phyloP scores from a whole-genome alignment of 352 stramenopile genomes.

The Thraustochytrium striatum region DNA sequence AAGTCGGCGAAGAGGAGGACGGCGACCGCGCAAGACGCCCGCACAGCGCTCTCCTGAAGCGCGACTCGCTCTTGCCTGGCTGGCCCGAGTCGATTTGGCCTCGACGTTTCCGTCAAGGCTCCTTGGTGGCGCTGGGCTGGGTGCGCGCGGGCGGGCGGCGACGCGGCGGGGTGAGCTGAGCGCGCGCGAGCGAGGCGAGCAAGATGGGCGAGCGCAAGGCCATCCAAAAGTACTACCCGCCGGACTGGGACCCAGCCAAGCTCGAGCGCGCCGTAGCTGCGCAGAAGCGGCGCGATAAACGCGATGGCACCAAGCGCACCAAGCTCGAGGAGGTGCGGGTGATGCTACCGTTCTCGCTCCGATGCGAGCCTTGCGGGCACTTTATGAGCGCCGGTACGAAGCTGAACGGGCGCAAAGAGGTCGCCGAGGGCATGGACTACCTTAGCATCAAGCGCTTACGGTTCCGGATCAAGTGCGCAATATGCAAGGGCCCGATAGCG shows the following conservation, averaged over 20 bases:
- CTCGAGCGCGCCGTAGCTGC: conserved; percentile 60
- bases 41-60: no score
- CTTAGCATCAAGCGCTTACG: conserved; percentile 90
- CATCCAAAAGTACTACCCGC: conserved; percentile 98
- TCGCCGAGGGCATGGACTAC: conserved; percentile 91
- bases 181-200: no score
- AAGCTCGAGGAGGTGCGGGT: conserved; percentile 95
- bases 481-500: conserved; percentile 88
- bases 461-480: conserved; percentile 96
- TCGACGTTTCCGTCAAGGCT: no score
- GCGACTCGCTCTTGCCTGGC: no score
- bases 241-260: conserved; percentile 95
- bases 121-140: no score
- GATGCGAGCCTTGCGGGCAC: conserved; percentile 92
- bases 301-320: conserved; percentile 63
- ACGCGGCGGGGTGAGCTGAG: no score
- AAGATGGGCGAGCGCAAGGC: conserved; percentile 99
- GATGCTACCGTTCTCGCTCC: conserved; percentile 98
- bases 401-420: conserved; percentile 98
- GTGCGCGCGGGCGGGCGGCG: no score
- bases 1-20: no score
- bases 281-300: conserved; percentile 88
- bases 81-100: no score
- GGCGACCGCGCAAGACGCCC: no score
- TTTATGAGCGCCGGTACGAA: conserved; percentile 99